Evolutionary conservation across 108 stramenopile genomes (phyloP).

Genomic region (Craspedostauros australis): DNA sequence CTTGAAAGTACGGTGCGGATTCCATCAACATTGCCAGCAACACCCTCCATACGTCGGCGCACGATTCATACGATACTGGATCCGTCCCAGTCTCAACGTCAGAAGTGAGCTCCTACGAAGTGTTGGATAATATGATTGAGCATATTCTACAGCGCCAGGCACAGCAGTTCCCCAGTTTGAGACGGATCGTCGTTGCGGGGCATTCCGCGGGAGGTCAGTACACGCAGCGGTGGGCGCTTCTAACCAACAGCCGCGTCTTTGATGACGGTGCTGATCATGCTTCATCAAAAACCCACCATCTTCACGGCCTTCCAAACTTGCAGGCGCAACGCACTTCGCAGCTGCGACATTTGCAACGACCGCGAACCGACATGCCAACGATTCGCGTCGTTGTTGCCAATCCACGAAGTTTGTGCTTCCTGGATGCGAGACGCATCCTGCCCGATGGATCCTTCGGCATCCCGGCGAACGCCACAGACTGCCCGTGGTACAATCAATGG

Average conservation of each 20-base stretch:
- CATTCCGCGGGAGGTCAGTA: conserved; percentile 84
- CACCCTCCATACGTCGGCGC: too few relatives aligned
- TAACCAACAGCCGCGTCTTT: conserved; percentile 39
- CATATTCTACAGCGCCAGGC: conserved; percentile 9
- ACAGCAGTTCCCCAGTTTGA: conserved; percentile 39
- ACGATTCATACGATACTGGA: too few relatives aligned
- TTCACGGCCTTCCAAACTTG: too few relatives aligned
- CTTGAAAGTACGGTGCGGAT: conserved; percentile 80
- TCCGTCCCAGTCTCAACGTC: too few relatives aligned
- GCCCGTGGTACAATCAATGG: conserved; percentile 64
- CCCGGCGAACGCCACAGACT: conserved; percentile 17
- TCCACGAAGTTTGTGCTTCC: conserved; percentile 68
- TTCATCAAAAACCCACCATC: neutral
- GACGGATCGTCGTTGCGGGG: conserved; percentile 56
- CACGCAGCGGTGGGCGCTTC: conserved; percentile 74
- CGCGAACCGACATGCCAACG: conserved; percentile 2
- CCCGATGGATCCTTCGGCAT: conserved; percentile 3
- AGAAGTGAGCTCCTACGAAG: conserved; percentile 73
- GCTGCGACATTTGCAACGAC: too few relatives aligned
- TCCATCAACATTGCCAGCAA: conserved; percentile 30
- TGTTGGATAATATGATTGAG: conserved; percentile 59
- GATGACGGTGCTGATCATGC: neutral
- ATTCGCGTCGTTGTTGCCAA: conserved; percentile 69
- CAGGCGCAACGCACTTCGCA: too few relatives aligned
- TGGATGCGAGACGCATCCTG: conserved; percentile 54